Evolutionary conservation across 805 yeast genomes (phyloP).

Genomic region (Candida ovalis): DNA sequence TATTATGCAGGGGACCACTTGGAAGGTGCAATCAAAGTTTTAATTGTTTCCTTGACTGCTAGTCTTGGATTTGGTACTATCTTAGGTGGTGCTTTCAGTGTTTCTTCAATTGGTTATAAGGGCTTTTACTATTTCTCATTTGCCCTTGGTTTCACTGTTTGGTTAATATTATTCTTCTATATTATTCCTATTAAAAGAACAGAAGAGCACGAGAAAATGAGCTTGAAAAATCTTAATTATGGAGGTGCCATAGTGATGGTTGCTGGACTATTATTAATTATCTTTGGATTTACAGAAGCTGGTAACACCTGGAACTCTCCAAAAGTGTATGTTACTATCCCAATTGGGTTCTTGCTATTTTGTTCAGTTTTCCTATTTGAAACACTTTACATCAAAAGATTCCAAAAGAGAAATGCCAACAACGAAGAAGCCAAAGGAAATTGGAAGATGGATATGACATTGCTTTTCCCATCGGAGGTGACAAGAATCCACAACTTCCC

Average conservation of each 20-base stretch:
- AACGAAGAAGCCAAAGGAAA: background rate
- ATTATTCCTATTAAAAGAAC: conserved; percentile 30
- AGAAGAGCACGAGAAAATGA: conserved; percentile 19
- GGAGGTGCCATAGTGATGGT: conserved; percentile 33
- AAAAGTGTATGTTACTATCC: conserved; percentile 37
- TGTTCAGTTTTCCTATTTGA: conserved; percentile 31
- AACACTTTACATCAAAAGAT: conserved; percentile 14
- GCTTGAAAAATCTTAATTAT: conserved; percentile 32
- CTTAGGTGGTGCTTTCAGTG: conserved; percentile 43
- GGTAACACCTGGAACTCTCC: conserved; percentile 41
- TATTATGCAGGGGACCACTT: conserved; percentile 20
- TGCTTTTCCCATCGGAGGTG: conserved; percentile 21
- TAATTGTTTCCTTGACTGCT: conserved; percentile 22
- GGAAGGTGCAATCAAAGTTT: conserved; percentile 9
- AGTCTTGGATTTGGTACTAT: conserved; percentile 36
- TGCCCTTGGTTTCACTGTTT: conserved; percentile 24
- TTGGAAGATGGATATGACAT: conserved; percentile 16
- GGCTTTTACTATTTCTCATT: conserved; percentile 37
- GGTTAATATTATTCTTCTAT: conserved; percentile 18
- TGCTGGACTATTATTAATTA: conserved; percentile 34
- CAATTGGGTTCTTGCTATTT: conserved; percentile 35
- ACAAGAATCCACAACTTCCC: conserved; percentile 19
- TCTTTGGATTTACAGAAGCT: conserved; percentile 43
- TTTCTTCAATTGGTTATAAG: conserved; percentile 35
- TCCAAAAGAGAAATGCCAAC: conserved; percentile 6